phyloP scores from a whole-genome alignment of 768 basidiomycete species.

The Boletus subparvulus region DNA sequence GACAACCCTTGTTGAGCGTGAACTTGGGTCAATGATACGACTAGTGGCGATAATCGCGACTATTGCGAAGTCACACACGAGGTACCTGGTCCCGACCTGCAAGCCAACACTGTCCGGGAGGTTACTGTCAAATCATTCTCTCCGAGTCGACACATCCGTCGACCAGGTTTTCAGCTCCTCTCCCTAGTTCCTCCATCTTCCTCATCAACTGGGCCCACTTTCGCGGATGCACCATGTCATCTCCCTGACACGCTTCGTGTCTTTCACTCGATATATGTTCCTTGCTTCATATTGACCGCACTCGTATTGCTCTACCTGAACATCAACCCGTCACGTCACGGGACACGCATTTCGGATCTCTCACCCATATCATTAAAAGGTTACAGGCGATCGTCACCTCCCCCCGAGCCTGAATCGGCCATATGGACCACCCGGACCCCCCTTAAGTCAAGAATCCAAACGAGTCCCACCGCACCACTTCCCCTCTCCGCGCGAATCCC shows the following conservation, averaged over 20 bases:
- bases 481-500: conserved; percentile 44
- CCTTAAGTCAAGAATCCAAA: conserved; percentile 33
- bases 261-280: conserved; percentile 62
- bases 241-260: conserved; percentile 72
- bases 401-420: conserved; percentile 36
- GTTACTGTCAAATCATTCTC: conserved; percentile 89
- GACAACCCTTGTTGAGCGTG: conserved; percentile 11
- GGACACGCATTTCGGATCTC: conserved; percentile 20
- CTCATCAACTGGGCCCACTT: conserved; percentile 39
- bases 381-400: conserved; percentile 23
- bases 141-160: conserved; percentile 64
- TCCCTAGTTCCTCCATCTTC: conserved; percentile 50
- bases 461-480: conserved; percentile 41
- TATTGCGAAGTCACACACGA: conserved; percentile 77
- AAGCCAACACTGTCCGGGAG: conserved; percentile 52
- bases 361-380: conserved; percentile 36
- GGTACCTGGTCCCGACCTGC: conserved; percentile 27
- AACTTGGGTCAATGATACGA: not conserved
- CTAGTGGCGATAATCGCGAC: conserved; percentile 87
- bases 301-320: conserved; percentile 48
- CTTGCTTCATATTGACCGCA: conserved; percentile 56
- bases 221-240: conserved; percentile 68
- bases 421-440: conserved; percentile 45
- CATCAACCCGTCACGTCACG: conserved; percentile 24
- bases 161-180: conserved; percentile 85